Evolutionary conservation across 2,329 filamentous ascomycete genomes (phyloP), one percentile per base, ranked within the genome.

Genomic region (Clonostachys rhizophaga): DNA sequence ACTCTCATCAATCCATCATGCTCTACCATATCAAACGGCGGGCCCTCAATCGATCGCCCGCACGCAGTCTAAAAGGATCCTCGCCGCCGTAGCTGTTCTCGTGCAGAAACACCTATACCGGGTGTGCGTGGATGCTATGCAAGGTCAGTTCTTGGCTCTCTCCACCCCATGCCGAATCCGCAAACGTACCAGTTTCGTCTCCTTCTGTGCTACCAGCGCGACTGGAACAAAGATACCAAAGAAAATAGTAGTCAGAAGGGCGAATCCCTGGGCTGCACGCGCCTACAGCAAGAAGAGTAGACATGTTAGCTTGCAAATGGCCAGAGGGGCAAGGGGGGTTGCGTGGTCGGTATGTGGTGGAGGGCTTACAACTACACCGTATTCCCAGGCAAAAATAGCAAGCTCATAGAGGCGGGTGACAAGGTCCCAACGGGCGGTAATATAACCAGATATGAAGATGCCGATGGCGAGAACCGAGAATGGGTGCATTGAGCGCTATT

Each of bases 361-460:
- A 18, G 37, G 40, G 75, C 86, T 62, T 74, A 95, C 91, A 65
- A 97, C 87, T 61, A 99, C 94, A 65, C 92, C 91, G 89, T 97
- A 89, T 69, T 97, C 89, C 91, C 91, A 96, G 57, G 95, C 94
- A 68, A 97, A 99, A 55, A 96, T 87, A 57, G 90, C 88, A 61
- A 99, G 83, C 72, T 99, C 92, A 86, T 96, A 96, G 60, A 97
- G 80, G 61, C 91, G 86, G 59, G 92, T 96, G 57, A 96, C 91
- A 53, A 99, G 85, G 72, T 97, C 94, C 91, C 94, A 99, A 78
- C 94, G 88, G 65, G 94, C 94, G 72, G 94, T 99, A 69, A 92
- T 97, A 79, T 99, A 99, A 70, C 94, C 94, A 75, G 94, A 92
- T 79, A 97, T 87, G 77, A 99, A 99, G 76, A 99, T 96, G 74